Percentiles rank a stretch among this genome's conserved stretches.
phyloP scores from a whole-genome alignment of 2,329 filamentous ascomycete genomes.

The Shiraia sp. region DNA sequence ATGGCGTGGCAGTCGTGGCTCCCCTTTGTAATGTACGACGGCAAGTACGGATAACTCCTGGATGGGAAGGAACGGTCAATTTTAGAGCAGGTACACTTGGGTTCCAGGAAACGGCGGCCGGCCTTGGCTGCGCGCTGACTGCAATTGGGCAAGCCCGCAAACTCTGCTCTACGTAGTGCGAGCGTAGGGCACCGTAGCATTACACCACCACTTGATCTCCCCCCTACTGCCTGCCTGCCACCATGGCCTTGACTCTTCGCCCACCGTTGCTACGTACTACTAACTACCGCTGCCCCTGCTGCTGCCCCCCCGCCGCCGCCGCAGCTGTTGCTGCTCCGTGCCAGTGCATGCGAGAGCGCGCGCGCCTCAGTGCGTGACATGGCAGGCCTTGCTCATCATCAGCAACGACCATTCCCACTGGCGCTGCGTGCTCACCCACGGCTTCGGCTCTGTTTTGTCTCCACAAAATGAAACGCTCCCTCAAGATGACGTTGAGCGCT shows the following conservation, averaged over 20 bases:
- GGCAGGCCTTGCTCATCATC: too few species aligned
- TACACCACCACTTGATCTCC: background rate
- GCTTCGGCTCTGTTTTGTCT: slow-evolving; percentile 9
- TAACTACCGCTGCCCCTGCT: slow-evolving; percentile 17
- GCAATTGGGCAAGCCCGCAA: slow-evolving; percentile 11
- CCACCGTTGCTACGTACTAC: slow-evolving; percentile 15
- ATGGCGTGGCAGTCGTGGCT: background rate
- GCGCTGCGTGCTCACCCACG: too few species aligned
- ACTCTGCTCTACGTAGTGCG: slow-evolving; percentile 5
- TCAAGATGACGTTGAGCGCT: slow-evolving; percentile 23
- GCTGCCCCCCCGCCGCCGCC: too few species aligned
- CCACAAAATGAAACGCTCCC: slow-evolving; percentile 22
- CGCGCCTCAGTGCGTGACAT: too few species aligned
- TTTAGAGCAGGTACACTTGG: slow-evolving; percentile 17
- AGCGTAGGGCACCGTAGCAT: too few species aligned
- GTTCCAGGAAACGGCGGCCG: slow-evolving; percentile 16
- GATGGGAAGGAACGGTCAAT: too few species aligned
- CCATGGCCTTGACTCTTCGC: slow-evolving; percentile 6
- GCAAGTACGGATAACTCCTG: slow-evolving; percentile 9
- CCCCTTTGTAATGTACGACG: background rate
- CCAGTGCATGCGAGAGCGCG: too few species aligned
- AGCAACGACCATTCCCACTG: too few species aligned
- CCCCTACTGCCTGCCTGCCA: background rate
- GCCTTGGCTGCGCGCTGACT: slow-evolving; percentile 19
- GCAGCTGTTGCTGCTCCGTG: too few species aligned